Conservation (phyloP, 805 yeast genomes). For the Yamadazyma philogaea region DNA sequence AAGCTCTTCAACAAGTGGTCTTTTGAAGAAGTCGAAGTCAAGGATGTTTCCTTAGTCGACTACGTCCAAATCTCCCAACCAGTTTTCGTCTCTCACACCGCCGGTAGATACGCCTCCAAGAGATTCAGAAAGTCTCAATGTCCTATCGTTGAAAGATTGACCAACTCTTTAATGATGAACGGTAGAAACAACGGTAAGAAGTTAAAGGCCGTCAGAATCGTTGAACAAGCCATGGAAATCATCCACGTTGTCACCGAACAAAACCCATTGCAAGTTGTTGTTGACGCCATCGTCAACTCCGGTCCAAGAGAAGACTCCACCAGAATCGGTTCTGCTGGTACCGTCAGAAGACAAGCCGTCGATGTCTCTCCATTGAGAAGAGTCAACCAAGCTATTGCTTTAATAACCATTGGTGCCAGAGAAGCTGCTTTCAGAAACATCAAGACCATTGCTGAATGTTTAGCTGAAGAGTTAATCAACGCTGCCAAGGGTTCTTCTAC, state of each 20-base stretch:
- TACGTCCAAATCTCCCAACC: conserved; percentile 98
- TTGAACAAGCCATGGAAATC: conserved; percentile 98
- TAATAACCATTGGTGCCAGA: conserved; percentile 99
- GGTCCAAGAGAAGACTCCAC: conserved; percentile 99
- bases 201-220: conserved; percentile 99
- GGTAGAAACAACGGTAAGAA: conserved; percentile 99
- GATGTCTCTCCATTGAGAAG: conserved; percentile 99
- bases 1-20: conserved; percentile 99
- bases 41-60: conserved; percentile 97
- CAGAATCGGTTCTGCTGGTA: conserved; percentile 99
- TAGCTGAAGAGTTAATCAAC: conserved; percentile 99
- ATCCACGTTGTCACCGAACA: conserved; percentile 95
- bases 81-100: conserved; percentile 97
- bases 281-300: conserved; percentile 99
- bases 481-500: conserved; percentile 99
- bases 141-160: conserved; percentile 98
- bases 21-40: conserved; percentile 94
- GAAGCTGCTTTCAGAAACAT: conserved; percentile 99
- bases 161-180: conserved; percentile 99
- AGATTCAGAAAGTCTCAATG: conserved; percentile 99
- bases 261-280: conserved; percentile 99
- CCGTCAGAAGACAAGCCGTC: conserved; percentile 99
- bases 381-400: conserved; percentile 98
- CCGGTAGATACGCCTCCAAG: conserved; percentile 99
- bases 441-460: conserved; percentile 99